Conservation (phyloP, 1,284 basidiomycete species). For the Ustilago vetiveriae region DNA sequence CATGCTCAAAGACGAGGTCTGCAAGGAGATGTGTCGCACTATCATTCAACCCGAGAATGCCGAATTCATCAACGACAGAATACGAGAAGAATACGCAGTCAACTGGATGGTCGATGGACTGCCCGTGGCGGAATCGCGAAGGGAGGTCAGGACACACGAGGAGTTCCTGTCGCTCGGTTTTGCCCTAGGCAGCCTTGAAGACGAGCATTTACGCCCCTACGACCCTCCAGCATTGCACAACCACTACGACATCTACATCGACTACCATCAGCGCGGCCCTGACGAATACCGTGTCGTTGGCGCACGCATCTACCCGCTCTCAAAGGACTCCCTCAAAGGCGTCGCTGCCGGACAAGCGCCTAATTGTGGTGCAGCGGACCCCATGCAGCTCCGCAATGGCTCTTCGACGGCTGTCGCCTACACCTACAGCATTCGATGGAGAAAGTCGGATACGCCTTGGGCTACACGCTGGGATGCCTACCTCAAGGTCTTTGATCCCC, state of each 20-base stretch:
- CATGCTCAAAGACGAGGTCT: slow-evolving; percentile 79
- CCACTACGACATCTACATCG: slow-evolving; percentile 64
- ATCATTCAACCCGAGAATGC: slow-evolving; percentile 78
- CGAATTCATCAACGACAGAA: slow-evolving; percentile 88
- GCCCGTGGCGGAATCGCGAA: slow-evolving; percentile 75
- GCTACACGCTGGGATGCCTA: slow-evolving; percentile 97
- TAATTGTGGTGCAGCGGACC: slow-evolving; percentile 47
- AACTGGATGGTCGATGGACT: slow-evolving; percentile 96
- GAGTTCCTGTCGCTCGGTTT: slow-evolving; percentile 73
- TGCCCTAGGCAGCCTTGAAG: slow-evolving; percentile 62
- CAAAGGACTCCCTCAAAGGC: slow-evolving; percentile 47
- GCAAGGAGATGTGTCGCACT: slow-evolving; percentile 78
- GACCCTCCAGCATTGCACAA: slow-evolving; percentile 64
- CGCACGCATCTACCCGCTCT: slow-evolving; percentile 60
- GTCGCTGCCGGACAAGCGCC: slow-evolving; percentile 18
- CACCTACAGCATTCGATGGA: slow-evolving; percentile 89
- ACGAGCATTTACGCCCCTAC: slow-evolving; percentile 67
- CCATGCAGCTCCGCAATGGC: slow-evolving; percentile 70
- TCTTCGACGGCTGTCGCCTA: slow-evolving; percentile 79
- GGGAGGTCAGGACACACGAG: slow-evolving; percentile 64
- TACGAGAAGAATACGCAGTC: slow-evolving; percentile 89
- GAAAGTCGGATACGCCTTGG: slow-evolving; percentile 78
- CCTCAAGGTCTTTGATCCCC: slow-evolving; percentile 60
- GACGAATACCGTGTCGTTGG: slow-evolving; percentile 65
- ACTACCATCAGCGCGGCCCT: slow-evolving; percentile 60